phyloP scores from a whole-genome alignment of 2,329 filamentous ascomycete genomes.

The Calonectria naviculata region DNA sequence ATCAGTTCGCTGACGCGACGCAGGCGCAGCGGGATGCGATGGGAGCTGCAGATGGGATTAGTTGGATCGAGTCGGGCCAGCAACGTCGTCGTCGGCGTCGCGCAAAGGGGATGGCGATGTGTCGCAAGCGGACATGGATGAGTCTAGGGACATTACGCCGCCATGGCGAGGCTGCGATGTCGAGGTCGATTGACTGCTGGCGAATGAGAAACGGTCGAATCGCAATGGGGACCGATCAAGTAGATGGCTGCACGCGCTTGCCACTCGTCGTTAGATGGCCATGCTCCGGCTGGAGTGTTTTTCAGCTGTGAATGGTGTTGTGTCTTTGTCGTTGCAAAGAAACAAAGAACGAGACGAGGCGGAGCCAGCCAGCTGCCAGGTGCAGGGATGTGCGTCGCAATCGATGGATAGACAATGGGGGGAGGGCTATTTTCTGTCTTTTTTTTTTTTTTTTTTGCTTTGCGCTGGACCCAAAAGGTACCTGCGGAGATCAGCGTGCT shows the following conservation, averaged over 20 bases:
- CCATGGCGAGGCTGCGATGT: slow-evolving; percentile 45
- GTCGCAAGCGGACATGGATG: slow-evolving; percentile 44
- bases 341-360: slow-evolving; percentile 23
- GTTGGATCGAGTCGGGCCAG: background rate
- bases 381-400: slow-evolving; percentile 27
- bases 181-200: slow-evolving; percentile 37
- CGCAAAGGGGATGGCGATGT: slow-evolving; percentile 34
- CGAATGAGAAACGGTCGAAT: slow-evolving; percentile 15
- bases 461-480: slow-evolving; percentile 2
- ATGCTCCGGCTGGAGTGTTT: slow-evolving; percentile 20
- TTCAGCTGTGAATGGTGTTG: slow-evolving; percentile 17
- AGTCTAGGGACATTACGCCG: slow-evolving; percentile 40
- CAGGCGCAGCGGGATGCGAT: slow-evolving; percentile 14
- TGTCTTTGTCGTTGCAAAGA: slow-evolving; percentile 25
- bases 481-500: background rate
- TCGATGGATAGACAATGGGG: slow-evolving; percentile 13
- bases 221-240: slow-evolving; percentile 15
- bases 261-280: slow-evolving; percentile 26
- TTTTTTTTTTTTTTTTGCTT: slow-evolving; percentile 14
- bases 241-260: slow-evolving; percentile 23
- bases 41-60: background rate
- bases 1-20: slow-evolving; percentile 36
- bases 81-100: slow-evolving; percentile 32
- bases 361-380: slow-evolving; percentile 21
- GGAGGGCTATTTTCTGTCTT: slow-evolving; percentile 7